Conservation (phyloP, 192 early-diverging fungal species). For the Paraglomus occultum region DNA sequence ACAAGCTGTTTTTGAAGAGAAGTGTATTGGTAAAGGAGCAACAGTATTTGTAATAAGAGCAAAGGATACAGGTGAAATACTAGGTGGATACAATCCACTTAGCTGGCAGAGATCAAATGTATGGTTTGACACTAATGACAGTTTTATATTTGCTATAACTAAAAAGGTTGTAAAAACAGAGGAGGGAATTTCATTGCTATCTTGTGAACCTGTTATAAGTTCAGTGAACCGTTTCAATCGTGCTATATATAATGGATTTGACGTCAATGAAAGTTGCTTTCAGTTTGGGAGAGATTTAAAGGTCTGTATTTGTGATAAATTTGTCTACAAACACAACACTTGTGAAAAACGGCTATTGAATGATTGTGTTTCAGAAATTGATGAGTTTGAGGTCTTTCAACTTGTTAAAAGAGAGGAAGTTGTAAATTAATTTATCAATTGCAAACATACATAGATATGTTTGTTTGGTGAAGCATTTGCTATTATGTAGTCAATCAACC, state of each 20-base stretch:
- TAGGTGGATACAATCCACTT: slow-evolving; percentile 24
- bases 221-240: too few relatives aligned
- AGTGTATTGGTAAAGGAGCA: neutral
- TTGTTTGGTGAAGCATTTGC: too few relatives aligned
- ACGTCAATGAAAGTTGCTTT: too few relatives aligned
- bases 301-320: too few relatives aligned
- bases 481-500: too few relatives aligned
- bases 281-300: too few relatives aligned
- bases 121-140: slow-evolving; percentile 9
- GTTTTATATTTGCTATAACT: slow-evolving; percentile 16
- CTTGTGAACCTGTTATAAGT: neutral
- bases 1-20: neutral
- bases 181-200: neutral
- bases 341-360: neutral
- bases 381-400: slow-evolving; percentile 17
- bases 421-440: too few relatives aligned
- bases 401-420: neutral
- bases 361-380: neutral
- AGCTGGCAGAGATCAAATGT: slow-evolving; percentile 16
- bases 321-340: too few relatives aligned
- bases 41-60: slow-evolving; percentile 17
- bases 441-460: too few relatives aligned
- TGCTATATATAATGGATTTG: too few relatives aligned
- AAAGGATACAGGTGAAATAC: neutral
- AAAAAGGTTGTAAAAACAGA: neutral